Evolutionary conservation across 257 asterid species (phyloP), one percentile per base, ranked within the genome.

Genomic region (Nicotiana obtusifolia): DNA sequence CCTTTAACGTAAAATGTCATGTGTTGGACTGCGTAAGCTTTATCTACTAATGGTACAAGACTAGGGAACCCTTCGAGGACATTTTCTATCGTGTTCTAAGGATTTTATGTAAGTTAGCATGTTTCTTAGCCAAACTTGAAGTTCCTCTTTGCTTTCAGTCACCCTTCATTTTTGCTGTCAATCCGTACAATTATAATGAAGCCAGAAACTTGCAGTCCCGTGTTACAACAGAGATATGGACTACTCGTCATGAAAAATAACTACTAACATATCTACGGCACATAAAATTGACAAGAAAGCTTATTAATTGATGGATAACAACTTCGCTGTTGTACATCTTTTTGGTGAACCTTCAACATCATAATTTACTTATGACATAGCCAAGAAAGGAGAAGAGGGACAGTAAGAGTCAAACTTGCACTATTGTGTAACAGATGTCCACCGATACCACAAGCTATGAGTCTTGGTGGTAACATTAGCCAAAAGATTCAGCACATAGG

Each of bases 401-500:
- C 68, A 62, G 41, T 28, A 6, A 62, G 35, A 62, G 19, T 26
- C 9, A 7, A 62, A 28, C 37, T 62, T 26, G 33, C 57, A 52
- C 35, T 62, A 22, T 52, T 59, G 64, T 20, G 68, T 28, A 62
- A 75, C 5, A 75, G 44, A 52, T 52, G 57, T 52, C 19, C 57
- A 52, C 17, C 19, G 57, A 52, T 52, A 52, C 57, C 57, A 52
- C 17, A 52, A 15, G 19, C 16, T 14, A 14, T 5, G 17, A 52
- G 19, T 52, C 57, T 52, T 52, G 57, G 57, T 52, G 57, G 7
- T 4, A 7, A 52, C 62, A 75, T 24, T 75, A 49, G 80, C 80
- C 69, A 77, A 65, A 65, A 28, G 49, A 47, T 54, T 77, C 82
- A 16, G 54, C 60, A 44, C 76, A 68, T 83, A 77, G 24, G 80